Base-by-base conservation (phyloP, 345 rosid species). In the Camelina neglecta region DNA sequence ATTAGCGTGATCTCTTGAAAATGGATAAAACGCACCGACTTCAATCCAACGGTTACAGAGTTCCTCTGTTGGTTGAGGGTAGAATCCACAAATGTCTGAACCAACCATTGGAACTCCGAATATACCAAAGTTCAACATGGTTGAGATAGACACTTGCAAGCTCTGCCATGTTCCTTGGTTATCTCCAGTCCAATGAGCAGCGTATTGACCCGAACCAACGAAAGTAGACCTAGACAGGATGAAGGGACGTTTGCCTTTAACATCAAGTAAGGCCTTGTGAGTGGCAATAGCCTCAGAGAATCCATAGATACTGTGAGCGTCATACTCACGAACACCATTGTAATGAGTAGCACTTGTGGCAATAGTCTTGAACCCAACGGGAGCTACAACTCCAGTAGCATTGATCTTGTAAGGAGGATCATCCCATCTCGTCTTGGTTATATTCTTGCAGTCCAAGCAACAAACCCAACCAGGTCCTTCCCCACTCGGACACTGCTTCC, bases 91-190 rank as follows among this genome's bases (percentile, higher is more conserved):
- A 60, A 95, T 95, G 70, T 92, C 98, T 6, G 98, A 81, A 63
- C 99, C 98, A 53, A 96, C 99, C 99, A 93, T 96, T 1, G 98
- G 93, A 67, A 96, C 89, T 16, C 98, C 97, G 16, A 95, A 96
- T 23, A 93, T 81, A 33, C 99, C 99, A 8, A 96, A 96, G 62
- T 93, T 96, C 75, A 96, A 66, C 93, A 93, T 83, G 0, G 98
- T 96, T 12, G 97, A 85, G 63, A 96, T 93, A 39, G 99, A 96
- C 57, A 88, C 89, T 83, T 69, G 92, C 75, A 96, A 79, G 83
- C 92, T 83, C 39, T 96, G 84, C 99, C 99, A 96, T 3, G 93
- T 96, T 26, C 96, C 99, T 79, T 93, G 45, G 60, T 93, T 96
- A 66, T 96, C 99, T 65, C 98, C 97, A 0, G 99, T 96, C 99